phyloP scores from a whole-genome alignment of 2,329 filamentous ascomycete species.

The Fusarium chaquense region DNA sequence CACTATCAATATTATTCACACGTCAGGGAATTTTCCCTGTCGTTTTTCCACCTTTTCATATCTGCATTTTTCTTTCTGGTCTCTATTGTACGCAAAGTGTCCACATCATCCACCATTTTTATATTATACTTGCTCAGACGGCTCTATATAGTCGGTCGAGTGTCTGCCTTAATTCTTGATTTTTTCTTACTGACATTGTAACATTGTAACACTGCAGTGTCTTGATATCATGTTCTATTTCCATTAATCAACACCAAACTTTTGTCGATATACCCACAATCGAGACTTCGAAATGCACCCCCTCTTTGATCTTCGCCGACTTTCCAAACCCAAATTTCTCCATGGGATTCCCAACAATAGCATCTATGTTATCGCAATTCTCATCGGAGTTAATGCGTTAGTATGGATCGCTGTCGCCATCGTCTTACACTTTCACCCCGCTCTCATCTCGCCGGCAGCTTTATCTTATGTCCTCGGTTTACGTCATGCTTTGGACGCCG shows the following conservation, averaged over 20 bases:
- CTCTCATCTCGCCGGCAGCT: conserved; percentile 81
- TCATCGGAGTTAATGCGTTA: conserved; percentile 64
- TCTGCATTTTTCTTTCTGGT: neutral
- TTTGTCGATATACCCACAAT: neutral
- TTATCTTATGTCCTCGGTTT: conserved; percentile 90
- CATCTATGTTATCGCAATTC: conserved; percentile 63
- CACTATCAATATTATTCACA: neutral
- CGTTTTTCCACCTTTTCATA: neutral
- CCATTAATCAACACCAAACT: neutral
- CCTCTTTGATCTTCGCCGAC: conserved; percentile 32
- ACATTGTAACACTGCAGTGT: neutral
- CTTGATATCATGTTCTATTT: rapidly evolving
- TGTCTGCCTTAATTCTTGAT: neutral
- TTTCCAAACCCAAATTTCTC: conserved; percentile 50
- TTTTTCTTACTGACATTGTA: neutral
- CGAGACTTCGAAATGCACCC: conserved; percentile 28
- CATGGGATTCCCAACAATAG: conserved; percentile 50
- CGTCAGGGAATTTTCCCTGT: neutral
- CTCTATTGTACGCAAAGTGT: rapidly evolving
- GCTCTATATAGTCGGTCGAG: neutral
- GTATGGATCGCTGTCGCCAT: conserved; percentile 68
- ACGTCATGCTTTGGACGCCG: conserved; percentile 96
- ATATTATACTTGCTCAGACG: neutral
- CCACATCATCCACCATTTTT: neutral
- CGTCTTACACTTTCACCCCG: conserved; percentile 65